phyloP scores from a whole-genome alignment of 192 early-diverging fungal species.

The Umbelopsis sp. region DNA sequence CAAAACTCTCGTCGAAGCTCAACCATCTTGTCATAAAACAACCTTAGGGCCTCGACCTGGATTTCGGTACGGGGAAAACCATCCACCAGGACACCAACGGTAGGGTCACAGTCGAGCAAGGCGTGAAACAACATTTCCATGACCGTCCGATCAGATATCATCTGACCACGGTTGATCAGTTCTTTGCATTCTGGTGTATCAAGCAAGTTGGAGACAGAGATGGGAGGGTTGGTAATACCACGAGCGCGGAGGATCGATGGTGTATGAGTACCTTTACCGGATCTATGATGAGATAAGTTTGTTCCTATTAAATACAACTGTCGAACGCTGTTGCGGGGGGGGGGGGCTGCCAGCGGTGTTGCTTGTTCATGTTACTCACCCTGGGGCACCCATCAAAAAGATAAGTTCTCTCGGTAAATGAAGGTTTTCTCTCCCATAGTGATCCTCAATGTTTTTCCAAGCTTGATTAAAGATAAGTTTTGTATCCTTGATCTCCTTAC shows the following conservation, averaged over 20 bases:
- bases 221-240: conserved; percentile 60
- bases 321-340: no score
- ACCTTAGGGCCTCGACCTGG: conserved; percentile 55
- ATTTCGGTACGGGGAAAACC: conserved; percentile 61
- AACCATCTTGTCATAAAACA: conserved; percentile 58
- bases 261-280: conserved; percentile 61
- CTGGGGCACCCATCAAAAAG: conserved; percentile 61
- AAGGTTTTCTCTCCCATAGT: conserved; percentile 52
- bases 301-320: no score
- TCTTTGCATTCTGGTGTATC: conserved; percentile 59
- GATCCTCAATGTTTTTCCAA: conserved; percentile 59
- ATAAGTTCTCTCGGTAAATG: conserved; percentile 57
- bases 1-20: conserved; percentile 52
- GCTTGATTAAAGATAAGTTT: conserved; percentile 63
- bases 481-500: conserved; percentile 58
- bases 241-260: conserved; percentile 54
- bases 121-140: conserved; percentile 54
- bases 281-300: conserved; percentile 26
- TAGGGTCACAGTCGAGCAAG: conserved; percentile 51
- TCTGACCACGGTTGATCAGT: conserved; percentile 55
- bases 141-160: conserved; percentile 58
- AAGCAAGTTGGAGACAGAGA: conserved; percentile 54
- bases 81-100: conserved; percentile 55
- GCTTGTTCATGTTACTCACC: conserved; percentile 21
- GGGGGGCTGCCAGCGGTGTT: no score